These are phyloP conservation scores for Lathyrus aphaca DNA, from an alignment of 306 rosid genomes.

Conservation along the genomic window DNA sequence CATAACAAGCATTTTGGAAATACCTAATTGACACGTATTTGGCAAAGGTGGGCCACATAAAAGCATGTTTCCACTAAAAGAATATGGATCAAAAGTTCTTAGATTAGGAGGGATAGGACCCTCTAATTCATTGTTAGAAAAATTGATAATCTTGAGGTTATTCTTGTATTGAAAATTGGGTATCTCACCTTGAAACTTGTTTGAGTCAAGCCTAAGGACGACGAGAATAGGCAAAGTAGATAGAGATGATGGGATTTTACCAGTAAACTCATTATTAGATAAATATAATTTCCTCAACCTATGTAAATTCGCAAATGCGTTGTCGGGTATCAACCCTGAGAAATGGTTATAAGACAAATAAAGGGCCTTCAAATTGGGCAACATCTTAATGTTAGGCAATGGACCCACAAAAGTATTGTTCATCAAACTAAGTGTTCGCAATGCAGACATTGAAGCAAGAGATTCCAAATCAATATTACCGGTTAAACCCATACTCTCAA, in stretches of 20 bases:
- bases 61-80: conserved; percentile 59
- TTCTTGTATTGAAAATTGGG: conserved; percentile 51
- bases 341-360: conserved; percentile 74
- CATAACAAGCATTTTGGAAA: conserved; percentile 17
- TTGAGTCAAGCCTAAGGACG: conserved; percentile 59
- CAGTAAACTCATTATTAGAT: conserved; percentile 61
- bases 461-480: conserved; percentile 56
- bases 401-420: conserved; percentile 79
- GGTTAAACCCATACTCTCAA: conserved; percentile 66
- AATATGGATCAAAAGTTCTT: conserved; percentile 37
- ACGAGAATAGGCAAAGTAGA: conserved; percentile 54
- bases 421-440: conserved; percentile 68
- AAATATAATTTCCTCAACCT: conserved; percentile 58
- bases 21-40: conserved; percentile 37
- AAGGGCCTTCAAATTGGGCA: conserved; percentile 53
- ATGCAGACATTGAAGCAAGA: conserved; percentile 44
- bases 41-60: conserved; percentile 74
- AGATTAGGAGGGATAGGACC: conserved; percentile 75
- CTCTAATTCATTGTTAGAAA: conserved; percentile 65
- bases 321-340: conserved; percentile 69
- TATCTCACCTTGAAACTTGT: conserved; percentile 76
- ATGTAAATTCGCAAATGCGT: conserved; percentile 56
- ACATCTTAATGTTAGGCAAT: conserved; percentile 52
- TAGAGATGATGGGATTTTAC: conserved; percentile 77
- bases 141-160: conserved; percentile 47